Percentiles rank a stretch among this genome's conserved stretches.
Conservation (phyloP, 1,284 basidiomycete genomes). For the Xerocomus cyaneibrunnescens region DNA sequence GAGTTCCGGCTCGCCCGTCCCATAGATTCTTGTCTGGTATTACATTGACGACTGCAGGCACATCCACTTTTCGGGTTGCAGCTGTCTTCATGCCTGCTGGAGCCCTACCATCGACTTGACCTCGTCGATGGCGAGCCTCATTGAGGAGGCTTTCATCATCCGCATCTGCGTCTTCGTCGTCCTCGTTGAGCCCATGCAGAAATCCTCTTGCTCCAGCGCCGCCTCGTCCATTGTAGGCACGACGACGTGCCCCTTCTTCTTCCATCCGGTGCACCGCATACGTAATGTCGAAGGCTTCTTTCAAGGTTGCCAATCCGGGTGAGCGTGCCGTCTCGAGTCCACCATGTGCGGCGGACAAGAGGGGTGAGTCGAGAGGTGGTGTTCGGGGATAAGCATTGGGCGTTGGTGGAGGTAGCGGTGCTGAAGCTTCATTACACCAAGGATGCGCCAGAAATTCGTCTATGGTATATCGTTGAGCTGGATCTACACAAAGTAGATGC, state of each 20-base stretch:
- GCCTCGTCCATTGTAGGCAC: slow-evolving; percentile 75
- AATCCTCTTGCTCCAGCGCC: slow-evolving; percentile 81
- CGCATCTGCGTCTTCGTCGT: slow-evolving; percentile 63
- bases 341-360: slow-evolving; percentile 80
- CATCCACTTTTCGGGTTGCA: slow-evolving; percentile 40
- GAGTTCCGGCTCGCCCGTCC: slow-evolving; percentile 75
- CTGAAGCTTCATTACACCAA: slow-evolving; percentile 81
- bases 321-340: slow-evolving; percentile 76
- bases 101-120: slow-evolving; percentile 35
- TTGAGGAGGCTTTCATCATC: slow-evolving; percentile 50
- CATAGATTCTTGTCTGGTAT: slow-evolving; percentile 34
- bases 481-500: slow-evolving; percentile 95
- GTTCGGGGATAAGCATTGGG: slow-evolving; percentile 48
- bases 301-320: slow-evolving; percentile 88
- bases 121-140: slow-evolving; percentile 50
- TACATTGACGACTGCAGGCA: slow-evolving; percentile 14
- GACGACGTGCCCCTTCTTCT: slow-evolving; percentile 88
- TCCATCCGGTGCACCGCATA: slow-evolving; percentile 99
- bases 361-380: slow-evolving; percentile 85
- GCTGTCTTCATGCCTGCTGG: slow-evolving; percentile 35
- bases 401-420: slow-evolving; percentile 61
- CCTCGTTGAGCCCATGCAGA: slow-evolving; percentile 88
- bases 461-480: slow-evolving; percentile 93
- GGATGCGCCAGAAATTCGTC: slow-evolving; percentile 97
- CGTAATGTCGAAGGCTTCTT: slow-evolving; percentile 98